Conservation (phyloP, 768 basidiomycete species). For the Pleurotus ostreatus region DNA sequence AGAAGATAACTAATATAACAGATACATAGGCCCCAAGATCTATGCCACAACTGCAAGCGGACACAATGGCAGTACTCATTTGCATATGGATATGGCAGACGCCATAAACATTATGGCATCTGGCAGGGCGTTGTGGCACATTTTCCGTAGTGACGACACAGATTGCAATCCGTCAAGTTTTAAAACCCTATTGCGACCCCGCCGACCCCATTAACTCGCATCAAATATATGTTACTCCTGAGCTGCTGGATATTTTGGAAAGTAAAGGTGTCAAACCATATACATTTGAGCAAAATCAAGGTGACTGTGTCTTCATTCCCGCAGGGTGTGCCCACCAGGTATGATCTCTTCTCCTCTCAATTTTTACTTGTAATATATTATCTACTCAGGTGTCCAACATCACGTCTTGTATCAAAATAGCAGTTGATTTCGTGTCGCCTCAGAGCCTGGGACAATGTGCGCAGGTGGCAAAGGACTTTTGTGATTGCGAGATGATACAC, state of each 20-base stretch:
- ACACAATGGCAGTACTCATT: constrained; percentile 50
- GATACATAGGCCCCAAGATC: constrained; percentile 56
- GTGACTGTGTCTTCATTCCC: constrained; percentile 73
- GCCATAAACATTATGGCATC: constrained; percentile 67
- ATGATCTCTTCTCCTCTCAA: constrained; percentile 11
- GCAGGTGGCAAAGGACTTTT: background rate
- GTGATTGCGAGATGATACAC: background rate
- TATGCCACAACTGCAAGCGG: constrained; percentile 60
- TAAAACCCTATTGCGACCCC: constrained; percentile 21
- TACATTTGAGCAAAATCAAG: constrained; percentile 63
- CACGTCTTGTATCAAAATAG: constrained; percentile 1
- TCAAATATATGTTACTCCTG: constrained; percentile 14
- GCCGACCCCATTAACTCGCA: constrained; percentile 8
- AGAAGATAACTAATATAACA: background rate
- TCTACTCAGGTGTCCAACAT: constrained; percentile 2
- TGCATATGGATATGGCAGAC: constrained; percentile 72
- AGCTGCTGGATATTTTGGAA: constrained; percentile 47
- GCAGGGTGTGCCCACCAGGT: constrained; percentile 70
- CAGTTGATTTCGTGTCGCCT: constrained; percentile 1
- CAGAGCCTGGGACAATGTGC: background rate
- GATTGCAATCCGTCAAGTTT: constrained; percentile 49
- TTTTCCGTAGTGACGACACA: constrained; percentile 60
- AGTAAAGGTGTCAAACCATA: constrained; percentile 53
- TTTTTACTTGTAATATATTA: background rate
- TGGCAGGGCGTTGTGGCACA: constrained; percentile 68